phyloP scores from a whole-genome alignment of 1,284 basidiomycete genomes.

The Trametes versicolor region DNA sequence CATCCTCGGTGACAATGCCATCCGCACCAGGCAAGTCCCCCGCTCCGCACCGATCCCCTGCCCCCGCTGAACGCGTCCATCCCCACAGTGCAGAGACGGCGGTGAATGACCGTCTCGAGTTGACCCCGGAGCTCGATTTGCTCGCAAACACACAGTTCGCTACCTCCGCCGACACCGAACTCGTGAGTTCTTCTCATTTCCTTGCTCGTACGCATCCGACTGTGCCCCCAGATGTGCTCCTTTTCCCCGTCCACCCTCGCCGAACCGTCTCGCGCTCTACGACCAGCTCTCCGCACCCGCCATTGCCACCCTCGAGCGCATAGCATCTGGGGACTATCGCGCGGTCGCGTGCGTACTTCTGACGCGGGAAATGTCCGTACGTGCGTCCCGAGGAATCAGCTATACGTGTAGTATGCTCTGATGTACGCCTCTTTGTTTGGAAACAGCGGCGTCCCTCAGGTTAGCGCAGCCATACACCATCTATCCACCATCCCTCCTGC shows the following conservation, averaged over 20 bases:
- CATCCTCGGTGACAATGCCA: slow-evolving; percentile 81
- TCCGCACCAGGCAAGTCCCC: slow-evolving; percentile 69
- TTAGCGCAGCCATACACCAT: no score
- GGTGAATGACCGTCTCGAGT: slow-evolving; percentile 78
- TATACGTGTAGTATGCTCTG: no score
- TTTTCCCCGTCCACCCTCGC: slow-evolving; percentile 66
- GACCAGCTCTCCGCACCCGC: slow-evolving; percentile 76
- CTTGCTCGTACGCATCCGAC: background rate
- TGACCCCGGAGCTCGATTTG: slow-evolving; percentile 79
- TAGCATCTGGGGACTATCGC: slow-evolving; percentile 36
- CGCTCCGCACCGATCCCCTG: slow-evolving; percentile 15
- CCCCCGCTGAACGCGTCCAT: slow-evolving; percentile 12
- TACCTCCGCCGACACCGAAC: slow-evolving; percentile 74
- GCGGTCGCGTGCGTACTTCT: no score
- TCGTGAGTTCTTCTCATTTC: slow-evolving; percentile 56
- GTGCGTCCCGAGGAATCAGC: no score
- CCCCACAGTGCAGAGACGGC: slow-evolving; percentile 73
- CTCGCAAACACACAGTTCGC: slow-evolving; percentile 81
- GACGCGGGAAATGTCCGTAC: no score
- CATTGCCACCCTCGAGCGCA: slow-evolving; percentile 71
- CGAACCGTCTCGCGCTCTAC: slow-evolving; percentile 61
- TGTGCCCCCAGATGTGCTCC: slow-evolving; percentile 72
- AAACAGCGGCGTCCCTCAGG: no score
- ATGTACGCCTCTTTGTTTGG: no score
- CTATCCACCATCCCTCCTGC: no score